Conservation (phyloP, 352 stramenopile genomes). For the Aphanomyces invadans region DNA sequence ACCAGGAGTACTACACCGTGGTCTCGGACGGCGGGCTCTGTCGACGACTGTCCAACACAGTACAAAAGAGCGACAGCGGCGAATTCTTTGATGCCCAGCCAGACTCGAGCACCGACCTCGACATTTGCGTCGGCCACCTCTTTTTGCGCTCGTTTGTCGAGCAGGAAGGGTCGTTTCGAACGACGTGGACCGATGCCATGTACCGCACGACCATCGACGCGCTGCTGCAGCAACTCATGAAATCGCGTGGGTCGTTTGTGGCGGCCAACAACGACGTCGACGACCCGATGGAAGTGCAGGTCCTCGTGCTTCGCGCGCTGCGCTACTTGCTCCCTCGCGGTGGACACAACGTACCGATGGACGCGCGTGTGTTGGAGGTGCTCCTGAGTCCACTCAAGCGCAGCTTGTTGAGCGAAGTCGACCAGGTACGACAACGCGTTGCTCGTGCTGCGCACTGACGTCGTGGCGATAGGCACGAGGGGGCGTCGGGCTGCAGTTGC, state of each 20-base stretch:
- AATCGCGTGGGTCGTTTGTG: slow-evolving; percentile 35
- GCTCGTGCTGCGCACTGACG: no score
- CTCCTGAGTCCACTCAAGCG: slow-evolving; percentile 54
- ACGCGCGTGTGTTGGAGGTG: slow-evolving; percentile 46
- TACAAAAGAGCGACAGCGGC: not conserved
- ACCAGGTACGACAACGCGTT: slow-evolving; percentile 61
- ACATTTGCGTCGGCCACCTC: slow-evolving; percentile 75
- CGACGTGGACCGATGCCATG: slow-evolving; percentile 64
- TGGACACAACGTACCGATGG: slow-evolving; percentile 48
- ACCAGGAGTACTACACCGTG: slow-evolving; percentile 48
- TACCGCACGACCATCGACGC: slow-evolving; percentile 54
- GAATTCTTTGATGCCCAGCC: not conserved
- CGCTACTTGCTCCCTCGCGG: slow-evolving; percentile 48
- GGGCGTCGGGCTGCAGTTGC: not conserved
- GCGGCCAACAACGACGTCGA: slow-evolving; percentile 19
- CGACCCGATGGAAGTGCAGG: slow-evolving; percentile 70
- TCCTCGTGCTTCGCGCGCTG: slow-evolving; percentile 69
- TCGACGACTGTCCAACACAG: not conserved
- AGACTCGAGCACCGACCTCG: slow-evolving; percentile 3
- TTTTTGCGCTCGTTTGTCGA: slow-evolving; percentile 77
- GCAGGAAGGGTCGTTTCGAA: slow-evolving; percentile 68
- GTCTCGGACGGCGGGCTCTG: not conserved
- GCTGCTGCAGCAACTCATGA: slow-evolving; percentile 41
- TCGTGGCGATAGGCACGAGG: slow-evolving; percentile 4
- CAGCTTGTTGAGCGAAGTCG: slow-evolving; percentile 55